Percentiles rank a stretch among this genome's conserved stretches.
Conservation (phyloP, 441 rosid species). For the Populus hybrid region DNA sequence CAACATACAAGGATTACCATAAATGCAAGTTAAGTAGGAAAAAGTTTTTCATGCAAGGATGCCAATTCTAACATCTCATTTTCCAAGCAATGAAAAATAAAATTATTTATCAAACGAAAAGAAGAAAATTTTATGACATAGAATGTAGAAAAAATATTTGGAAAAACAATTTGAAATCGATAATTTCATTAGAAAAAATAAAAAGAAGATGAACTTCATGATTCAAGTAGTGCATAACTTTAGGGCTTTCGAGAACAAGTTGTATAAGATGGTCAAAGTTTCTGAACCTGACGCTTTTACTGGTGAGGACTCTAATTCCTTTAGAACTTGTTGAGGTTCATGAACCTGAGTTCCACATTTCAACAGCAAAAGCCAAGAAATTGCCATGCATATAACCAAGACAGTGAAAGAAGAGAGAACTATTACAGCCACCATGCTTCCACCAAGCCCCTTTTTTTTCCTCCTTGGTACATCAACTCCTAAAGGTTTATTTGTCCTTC, state of each 20-base stretch:
- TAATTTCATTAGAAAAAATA: too few species aligned
- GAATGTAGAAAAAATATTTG: neutral
- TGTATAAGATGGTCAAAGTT: neutral
- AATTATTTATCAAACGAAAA: neutral
- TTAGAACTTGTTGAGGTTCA: conserved; percentile 29
- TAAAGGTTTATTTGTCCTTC: conserved; percentile 47
- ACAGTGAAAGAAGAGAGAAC: conserved; percentile 48
- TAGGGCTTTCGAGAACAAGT: neutral
- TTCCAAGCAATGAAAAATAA: neutral
- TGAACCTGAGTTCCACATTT: conserved; percentile 28
- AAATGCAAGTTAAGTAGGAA: neutral
- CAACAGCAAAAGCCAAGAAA: conserved; percentile 40
- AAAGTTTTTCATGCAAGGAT: neutral
- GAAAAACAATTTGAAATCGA: neutral
- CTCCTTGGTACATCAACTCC: conserved; percentile 52
- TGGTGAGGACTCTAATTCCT: conserved; percentile 22
- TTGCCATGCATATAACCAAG: conserved; percentile 35
- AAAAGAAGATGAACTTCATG: neutral
- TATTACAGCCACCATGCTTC: conserved; percentile 44
- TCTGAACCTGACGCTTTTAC: conserved; percentile 45
- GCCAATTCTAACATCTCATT: neutral
- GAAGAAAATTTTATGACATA: neutral
- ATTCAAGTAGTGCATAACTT: neutral
- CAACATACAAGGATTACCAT: neutral
- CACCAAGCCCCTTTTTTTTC: conserved; percentile 30